Base-by-base conservation (phyloP, 805 yeast genomes). In the Ogataea chonburiensis region DNA sequence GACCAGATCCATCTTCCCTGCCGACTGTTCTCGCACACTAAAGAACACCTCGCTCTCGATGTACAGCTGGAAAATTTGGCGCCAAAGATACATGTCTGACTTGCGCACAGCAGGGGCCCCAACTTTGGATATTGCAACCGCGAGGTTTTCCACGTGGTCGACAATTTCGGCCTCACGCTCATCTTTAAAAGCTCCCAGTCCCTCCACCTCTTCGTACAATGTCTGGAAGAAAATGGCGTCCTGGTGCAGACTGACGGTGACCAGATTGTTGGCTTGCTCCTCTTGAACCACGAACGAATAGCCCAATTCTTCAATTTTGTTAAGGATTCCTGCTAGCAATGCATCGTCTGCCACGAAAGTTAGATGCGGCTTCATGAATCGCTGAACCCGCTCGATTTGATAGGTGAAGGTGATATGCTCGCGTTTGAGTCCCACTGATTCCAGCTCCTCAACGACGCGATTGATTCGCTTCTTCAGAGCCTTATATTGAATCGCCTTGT, bases 401-500 rank as follows among this genome's bases (percentile, higher is more conserved):
- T 58, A 58, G 4, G 44, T 42, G 14, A 56, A 38, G 1, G 32
- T 29, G 36, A 55, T 46, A 8, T 53, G 67, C 17, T 75, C 70
- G 40, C 67, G 69, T 25, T 72, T 68, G 16, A 82, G 57, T 0
- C 89, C 89, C 21, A 78, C 54, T n/a, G 58, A 55, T 28, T 70
- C 67, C 27, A 84, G 67, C 58, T 83, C 91, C 20, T 66, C 61
- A 11, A 81, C 88, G 11, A 83, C 84, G 41, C 66, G 68, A 41
- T 73, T 73, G 40, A 83, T 81, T 39, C 77, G 69, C 53, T 83
- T 84, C 53, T 83, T 83, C 40, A 83, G 56, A 3, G 77, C 71
- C 55, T 83, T 83, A 55, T 83, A 83, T 46, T 81, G 85, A 29
- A 83, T 81, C 10, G 88, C 85, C 5, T 75, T 71, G 18, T 67